phyloP scores from a whole-genome alignment of 495 filamentous ascomycete genomes.

The Penicillium taxi region DNA sequence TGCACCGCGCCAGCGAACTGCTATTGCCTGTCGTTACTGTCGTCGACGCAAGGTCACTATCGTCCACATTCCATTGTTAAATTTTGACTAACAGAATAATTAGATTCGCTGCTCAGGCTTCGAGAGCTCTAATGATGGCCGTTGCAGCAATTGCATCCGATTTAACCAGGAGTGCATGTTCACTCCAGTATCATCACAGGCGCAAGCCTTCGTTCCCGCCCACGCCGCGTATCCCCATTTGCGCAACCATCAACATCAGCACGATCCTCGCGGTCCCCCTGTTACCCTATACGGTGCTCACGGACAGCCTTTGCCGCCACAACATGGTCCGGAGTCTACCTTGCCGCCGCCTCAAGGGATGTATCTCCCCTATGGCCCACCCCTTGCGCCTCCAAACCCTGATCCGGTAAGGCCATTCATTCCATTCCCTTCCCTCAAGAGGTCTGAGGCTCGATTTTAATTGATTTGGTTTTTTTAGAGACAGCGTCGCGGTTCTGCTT shows the following conservation, averaged over 20 bases:
- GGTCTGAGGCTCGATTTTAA: constrained; percentile 7
- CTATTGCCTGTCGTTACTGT: constrained; percentile 81
- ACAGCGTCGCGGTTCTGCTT: constrained; percentile 40
- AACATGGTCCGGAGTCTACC: constrained; percentile 39
- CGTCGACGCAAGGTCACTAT: constrained; percentile 65
- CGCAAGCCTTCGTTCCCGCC: constrained; percentile 76
- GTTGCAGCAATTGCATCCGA: constrained; percentile 70
- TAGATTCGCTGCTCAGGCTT: constrained; percentile 84
- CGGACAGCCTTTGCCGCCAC: constrained; percentile 61
- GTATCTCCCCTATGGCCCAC: constrained; percentile 34
- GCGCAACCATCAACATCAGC: constrained; percentile 40
- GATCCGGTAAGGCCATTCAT: constrained; percentile 42
- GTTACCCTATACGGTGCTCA: constrained; percentile 63
- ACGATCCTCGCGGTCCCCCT: constrained; percentile 31
- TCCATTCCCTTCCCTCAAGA: constrained; percentile 11
- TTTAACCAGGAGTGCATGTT: constrained; percentile 85
- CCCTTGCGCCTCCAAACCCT: constrained; percentile 30
- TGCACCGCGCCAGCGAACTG: constrained; percentile 70
- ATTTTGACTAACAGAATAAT: background rate
- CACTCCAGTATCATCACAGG: constrained; percentile 74
- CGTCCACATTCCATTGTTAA: background rate
- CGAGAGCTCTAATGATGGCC: constrained; percentile 65
- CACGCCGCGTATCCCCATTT: constrained; percentile 62
- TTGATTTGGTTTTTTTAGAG: constrained; percentile 25
- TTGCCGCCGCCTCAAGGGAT: constrained; percentile 44